Evolutionary conservation across 371 early-diverging fungal species (phyloP).

Genomic region (Zychaea mexicana): DNA sequence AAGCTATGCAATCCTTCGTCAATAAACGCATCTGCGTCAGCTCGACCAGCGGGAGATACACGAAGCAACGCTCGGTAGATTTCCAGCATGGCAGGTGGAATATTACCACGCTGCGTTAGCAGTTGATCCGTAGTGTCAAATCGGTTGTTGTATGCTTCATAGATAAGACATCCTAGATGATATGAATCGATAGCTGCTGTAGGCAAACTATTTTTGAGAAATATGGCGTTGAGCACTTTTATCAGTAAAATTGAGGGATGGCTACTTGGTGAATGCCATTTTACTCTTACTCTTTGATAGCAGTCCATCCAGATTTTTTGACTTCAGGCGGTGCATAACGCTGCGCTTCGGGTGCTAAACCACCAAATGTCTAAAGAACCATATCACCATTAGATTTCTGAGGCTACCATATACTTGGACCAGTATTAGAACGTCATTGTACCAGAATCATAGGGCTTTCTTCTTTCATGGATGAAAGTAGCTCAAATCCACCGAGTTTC

Average conservation of each 20-base stretch:
- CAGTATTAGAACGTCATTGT: conserved; percentile 2
- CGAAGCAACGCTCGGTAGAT: conserved; percentile 54
- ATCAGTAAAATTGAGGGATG: no score
- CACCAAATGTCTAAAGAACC: conserved; percentile 64
- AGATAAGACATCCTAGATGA: conserved; percentile 78
- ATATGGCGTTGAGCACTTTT: no score
- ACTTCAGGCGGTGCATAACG: conserved; percentile 80
- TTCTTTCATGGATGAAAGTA: conserved; percentile 73
- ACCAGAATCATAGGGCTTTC: conserved; percentile 70
- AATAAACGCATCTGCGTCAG: conserved; percentile 70
- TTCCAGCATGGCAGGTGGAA: conserved; percentile 62
- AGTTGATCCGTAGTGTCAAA: conserved; percentile 65
- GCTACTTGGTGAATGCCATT: no score
- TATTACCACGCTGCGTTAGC: conserved; percentile 55
- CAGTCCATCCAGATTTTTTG: conserved; percentile 65
- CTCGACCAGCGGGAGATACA: conserved; percentile 59
- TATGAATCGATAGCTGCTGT: conserved; percentile 73
- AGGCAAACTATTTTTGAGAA: conserved; percentile 42
- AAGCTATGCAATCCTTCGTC: conserved; percentile 70
- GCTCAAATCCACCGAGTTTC: conserved; percentile 91
- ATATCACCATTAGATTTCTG: background rate
- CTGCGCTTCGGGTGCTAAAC: conserved; percentile 64
- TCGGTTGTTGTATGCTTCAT: conserved; percentile 78
- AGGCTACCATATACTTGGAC: background rate
- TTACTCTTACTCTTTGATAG: conserved; percentile 62